These are phyloP conservation scores for Pleomassaria siparia DNA, from an alignment of 2,329 filamentous ascomycete species.

Conservation along the genomic window DNA sequence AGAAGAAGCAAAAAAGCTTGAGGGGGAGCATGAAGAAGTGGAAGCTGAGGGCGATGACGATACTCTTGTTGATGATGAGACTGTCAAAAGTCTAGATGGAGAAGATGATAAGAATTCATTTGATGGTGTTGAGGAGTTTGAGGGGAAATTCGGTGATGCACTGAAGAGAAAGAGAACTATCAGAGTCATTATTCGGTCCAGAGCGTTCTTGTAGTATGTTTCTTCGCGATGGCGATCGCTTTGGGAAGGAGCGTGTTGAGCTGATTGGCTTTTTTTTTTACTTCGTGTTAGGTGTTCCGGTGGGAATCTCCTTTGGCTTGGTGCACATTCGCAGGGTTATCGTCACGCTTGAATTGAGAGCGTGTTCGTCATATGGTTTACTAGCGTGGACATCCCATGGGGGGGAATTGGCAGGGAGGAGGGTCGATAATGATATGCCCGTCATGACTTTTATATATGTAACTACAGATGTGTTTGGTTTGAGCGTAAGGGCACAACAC, in stretches of 20 bases:
- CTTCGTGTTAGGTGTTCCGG: neutral
- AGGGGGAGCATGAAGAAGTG: neutral
- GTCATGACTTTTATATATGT: too few species aligned
- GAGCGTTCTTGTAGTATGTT: constrained; percentile 34
- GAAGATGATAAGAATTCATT: constrained; percentile 15
- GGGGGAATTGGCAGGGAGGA: too few species aligned
- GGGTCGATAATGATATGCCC: too few species aligned
- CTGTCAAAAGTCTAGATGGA: constrained; percentile 11
- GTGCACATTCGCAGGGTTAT: too few species aligned
- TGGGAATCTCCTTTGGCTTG: too few species aligned
- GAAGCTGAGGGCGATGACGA: constrained; percentile 5
- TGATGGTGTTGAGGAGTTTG: constrained; percentile 14
- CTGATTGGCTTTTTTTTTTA: neutral
- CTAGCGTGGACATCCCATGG: too few species aligned
- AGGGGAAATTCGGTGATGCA: constrained; percentile 20
- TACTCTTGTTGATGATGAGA: constrained; percentile 15
- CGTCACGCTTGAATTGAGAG: too few species aligned
- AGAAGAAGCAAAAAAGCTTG: neutral
- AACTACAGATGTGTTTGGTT: too few species aligned
- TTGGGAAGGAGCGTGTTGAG: neutral
- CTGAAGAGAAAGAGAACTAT: constrained; percentile 33
- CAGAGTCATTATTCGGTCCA: constrained; percentile 34
- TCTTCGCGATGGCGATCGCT: neutral
- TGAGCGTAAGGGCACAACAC: too few species aligned
- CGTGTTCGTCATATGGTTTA: too few species aligned